Evolutionary conservation across 352 stramenopile genomes (phyloP).

Genomic region (Pythium sp.): DNA sequence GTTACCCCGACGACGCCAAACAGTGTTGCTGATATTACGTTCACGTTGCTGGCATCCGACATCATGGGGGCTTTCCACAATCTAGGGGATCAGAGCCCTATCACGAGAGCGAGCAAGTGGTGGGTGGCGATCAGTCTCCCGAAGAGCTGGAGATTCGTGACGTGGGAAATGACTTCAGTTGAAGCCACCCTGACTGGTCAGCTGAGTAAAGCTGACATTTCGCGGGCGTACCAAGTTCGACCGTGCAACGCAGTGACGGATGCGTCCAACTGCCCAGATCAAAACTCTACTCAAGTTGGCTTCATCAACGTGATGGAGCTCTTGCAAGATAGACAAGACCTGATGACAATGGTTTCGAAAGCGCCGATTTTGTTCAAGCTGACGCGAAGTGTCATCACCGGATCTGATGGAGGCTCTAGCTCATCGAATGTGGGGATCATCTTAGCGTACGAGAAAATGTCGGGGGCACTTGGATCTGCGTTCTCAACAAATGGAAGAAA

Average conservation of each 20-base stretch:
- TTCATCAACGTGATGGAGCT: constrained; percentile 70
- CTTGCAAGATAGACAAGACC: constrained; percentile 41
- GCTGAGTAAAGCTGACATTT: constrained; percentile 21
- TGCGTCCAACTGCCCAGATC: constrained; percentile 38
- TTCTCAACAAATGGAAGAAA: constrained; percentile 33
- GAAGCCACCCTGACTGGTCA: constrained; percentile 37
- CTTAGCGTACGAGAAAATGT: constrained; percentile 52
- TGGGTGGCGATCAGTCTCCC: constrained; percentile 73
- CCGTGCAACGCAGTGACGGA: constrained; percentile 54
- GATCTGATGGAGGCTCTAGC: constrained; percentile 21
- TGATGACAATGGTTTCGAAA: constrained; percentile 45
- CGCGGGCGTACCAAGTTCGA: constrained; percentile 27
- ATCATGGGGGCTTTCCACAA: constrained; percentile 75
- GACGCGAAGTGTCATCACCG: constrained; percentile 60
- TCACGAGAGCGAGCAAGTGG: constrained; percentile 49
- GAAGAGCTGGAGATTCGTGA: constrained; percentile 63
- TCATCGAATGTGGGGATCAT: constrained; percentile 39
- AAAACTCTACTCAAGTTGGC: constrained; percentile 39
- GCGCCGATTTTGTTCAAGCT: constrained; percentile 59
- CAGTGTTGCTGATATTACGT: constrained; percentile 61
- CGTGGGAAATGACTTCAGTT: constrained; percentile 54
- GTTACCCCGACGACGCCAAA: constrained; percentile 53
- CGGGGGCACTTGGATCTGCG: constrained; percentile 32
- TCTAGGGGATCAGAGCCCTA: constrained; percentile 48
- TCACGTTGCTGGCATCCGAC: constrained; percentile 70